These are phyloP conservation scores for Cercospora sp. DNA, from an alignment of 2,329 filamentous ascomycete species.

Conservation along the genomic window DNA sequence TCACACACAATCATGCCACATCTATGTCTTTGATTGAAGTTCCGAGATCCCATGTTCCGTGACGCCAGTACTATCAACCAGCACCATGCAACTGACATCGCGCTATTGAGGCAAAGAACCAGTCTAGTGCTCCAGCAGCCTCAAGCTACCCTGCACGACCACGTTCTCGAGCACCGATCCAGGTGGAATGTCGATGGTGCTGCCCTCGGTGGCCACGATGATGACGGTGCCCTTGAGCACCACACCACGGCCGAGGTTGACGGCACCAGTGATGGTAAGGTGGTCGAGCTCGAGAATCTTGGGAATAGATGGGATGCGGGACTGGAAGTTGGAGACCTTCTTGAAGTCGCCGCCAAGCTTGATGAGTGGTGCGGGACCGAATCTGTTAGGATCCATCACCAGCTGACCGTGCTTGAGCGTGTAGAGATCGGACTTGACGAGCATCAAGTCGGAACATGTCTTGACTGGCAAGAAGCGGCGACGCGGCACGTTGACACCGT, in stretches of 20 bases:
- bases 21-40: slow-evolving; percentile 12
- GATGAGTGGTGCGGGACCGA: slow-evolving; percentile 95
- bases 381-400: slow-evolving; percentile 92
- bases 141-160: slow-evolving; percentile 94
- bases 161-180: slow-evolving; percentile 98
- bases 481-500: slow-evolving; percentile 97
- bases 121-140: slow-evolving; percentile 65
- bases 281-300: slow-evolving; percentile 92
- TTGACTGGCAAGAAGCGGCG: slow-evolving; percentile 99
- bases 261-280: slow-evolving; percentile 93
- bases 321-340: slow-evolving; percentile 97
- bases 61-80: slow-evolving; percentile 13
- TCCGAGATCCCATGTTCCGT: slow-evolving; percentile 7
- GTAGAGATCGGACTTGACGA: slow-evolving; percentile 99
- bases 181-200: slow-evolving; percentile 95
- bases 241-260: slow-evolving; percentile 94
- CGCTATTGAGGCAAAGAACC: background rate
- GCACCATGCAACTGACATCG: background rate
- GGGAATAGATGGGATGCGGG: slow-evolving; percentile 81
- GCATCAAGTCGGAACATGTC: slow-evolving; percentile 98
- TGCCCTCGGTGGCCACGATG: slow-evolving; percentile 95
- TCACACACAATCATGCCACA: slow-evolving; percentile 10
- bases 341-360: slow-evolving; percentile 99
- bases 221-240: slow-evolving; percentile 98
- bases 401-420: slow-evolving; percentile 98